Evolutionary conservation across 2,329 filamentous ascomycete species (phyloP), one percentile per base, ranked within the genome.

Genomic region (Blumeria hordei): DNA sequence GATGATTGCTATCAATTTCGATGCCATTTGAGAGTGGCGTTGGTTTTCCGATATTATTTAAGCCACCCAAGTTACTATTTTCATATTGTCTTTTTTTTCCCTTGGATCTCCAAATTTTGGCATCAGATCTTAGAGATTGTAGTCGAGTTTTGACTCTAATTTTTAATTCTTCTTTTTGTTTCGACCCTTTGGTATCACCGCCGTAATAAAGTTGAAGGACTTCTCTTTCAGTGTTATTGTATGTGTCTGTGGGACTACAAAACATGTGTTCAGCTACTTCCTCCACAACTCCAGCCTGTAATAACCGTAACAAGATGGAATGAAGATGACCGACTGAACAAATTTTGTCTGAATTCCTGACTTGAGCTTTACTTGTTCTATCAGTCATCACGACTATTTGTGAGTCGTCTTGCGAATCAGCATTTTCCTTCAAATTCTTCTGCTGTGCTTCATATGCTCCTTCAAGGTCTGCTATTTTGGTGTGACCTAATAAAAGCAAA

Each of bases 401-500:
- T 14, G 6, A n/a, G 21, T 37, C 28, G 7, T 12, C 11, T 14
- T 9, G 28, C 16, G 11, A 16, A 10, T 37, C 5, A 18, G n/a
- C 28, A 28, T 53, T 41, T 7, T 18, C 21, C 51, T 67, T 66
- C 16, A 60, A 45, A 28, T 66, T 60, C 18, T 57, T 41, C 39
- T 57, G 56, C 32, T 58, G 55, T 39, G 59, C 56, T 28, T 70
- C 65, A 62, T 81, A 84, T 16, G 80, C 77, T 39, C 80, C 76
- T n/a, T 74, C 73, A 45, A 90, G 71, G 61, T 88, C 81, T 44
- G 73, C 75, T 36, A 88, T 73, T 64, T 77, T 80, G 34, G 83
- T 82, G 68, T 92, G 84, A 1, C 90, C 90, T 16, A 88, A 73
- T 55, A 81, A 74, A 57, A 94, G 70, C 44, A 95, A 70, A 34